Evolutionary conservation across 352 stramenopile species (phyloP).

Genomic region (Globisporangium viniferum): DNA sequence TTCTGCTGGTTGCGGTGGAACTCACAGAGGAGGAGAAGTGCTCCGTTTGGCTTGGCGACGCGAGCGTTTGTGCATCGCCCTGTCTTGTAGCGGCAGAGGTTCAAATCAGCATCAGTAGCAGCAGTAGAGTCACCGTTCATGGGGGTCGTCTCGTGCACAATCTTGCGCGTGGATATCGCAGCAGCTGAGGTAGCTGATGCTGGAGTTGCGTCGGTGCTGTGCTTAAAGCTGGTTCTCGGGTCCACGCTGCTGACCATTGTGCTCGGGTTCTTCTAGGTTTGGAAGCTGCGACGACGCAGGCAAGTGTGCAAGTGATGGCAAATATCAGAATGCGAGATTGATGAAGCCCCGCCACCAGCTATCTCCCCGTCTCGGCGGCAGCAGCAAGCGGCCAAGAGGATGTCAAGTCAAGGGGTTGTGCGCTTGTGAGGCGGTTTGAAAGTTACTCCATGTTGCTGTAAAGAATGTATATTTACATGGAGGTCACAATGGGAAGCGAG

Average conservation of each 20-base stretch:
- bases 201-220: neutral
- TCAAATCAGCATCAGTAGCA: neutral
- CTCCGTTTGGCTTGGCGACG: slow-evolving; percentile 74
- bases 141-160: neutral
- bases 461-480: neutral
- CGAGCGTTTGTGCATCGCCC: slow-evolving; percentile 66
- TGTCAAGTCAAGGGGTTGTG: neutral
- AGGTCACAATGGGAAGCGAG: neutral
- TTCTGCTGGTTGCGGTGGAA: slow-evolving; percentile 83
- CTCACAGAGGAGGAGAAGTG: slow-evolving; percentile 72
- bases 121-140: neutral
- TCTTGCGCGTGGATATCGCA: neutral
- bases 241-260: neutral
- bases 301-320: neutral
- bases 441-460: neutral
- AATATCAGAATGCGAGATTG: slow-evolving; percentile 1
- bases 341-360: neutral
- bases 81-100: slow-evolving; percentile 79
- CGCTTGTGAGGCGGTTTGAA: neutral
- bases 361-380: neutral
- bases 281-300: no score
- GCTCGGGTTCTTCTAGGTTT: neutral
- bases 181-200: neutral
- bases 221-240: neutral
- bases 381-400: neutral